Percentiles rank a stretch among this genome's conserved stretches.
Conservation (phyloP, 2,329 filamentous ascomycete genomes). For the Arthrobotrys sphaeroides region DNA sequence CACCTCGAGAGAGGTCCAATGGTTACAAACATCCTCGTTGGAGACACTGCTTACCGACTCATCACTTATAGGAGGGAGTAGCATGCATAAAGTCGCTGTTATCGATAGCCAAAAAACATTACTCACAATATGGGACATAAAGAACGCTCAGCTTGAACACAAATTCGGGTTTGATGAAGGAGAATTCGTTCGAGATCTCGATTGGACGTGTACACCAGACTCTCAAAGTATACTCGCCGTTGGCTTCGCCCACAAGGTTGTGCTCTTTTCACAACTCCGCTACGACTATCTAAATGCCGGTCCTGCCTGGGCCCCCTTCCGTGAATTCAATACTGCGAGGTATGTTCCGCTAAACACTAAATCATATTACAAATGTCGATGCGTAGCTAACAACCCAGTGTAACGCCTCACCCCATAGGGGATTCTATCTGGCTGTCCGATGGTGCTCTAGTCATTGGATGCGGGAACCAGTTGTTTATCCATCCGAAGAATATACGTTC, state of each 20-base stretch:
- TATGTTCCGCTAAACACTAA: neutral
- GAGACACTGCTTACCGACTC: slow-evolving; percentile 79
- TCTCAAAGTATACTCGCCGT: slow-evolving; percentile 88
- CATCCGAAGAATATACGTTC: slow-evolving; percentile 77
- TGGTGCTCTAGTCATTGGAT: slow-evolving; percentile 84
- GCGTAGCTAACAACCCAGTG: slow-evolving; percentile 55
- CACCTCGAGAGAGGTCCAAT: slow-evolving; percentile 71
- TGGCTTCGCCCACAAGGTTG: slow-evolving; percentile 86
- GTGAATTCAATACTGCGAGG: slow-evolving; percentile 81
- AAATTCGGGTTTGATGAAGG: slow-evolving; percentile 71
- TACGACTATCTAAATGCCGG: slow-evolving; percentile 90
- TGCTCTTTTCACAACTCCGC: slow-evolving; percentile 84
- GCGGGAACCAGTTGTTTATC: slow-evolving; percentile 90
- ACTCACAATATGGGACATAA: slow-evolving; percentile 90
- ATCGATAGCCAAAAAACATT: slow-evolving; percentile 77
- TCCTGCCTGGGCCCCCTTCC: slow-evolving; percentile 86
- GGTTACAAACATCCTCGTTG: slow-evolving; percentile 82
- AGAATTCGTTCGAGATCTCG: slow-evolving; percentile 82
- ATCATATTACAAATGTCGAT: too few species aligned
- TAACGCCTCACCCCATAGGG: slow-evolving; percentile 88
- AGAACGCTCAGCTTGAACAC: slow-evolving; percentile 81
- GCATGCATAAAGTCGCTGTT: slow-evolving; percentile 84
- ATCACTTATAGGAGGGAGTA: slow-evolving; percentile 83
- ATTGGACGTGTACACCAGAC: slow-evolving; percentile 93
- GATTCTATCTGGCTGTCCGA: slow-evolving; percentile 91